Conservation (phyloP, 2,329 filamentous ascomycete species). For the Hawksworthiomyces lignivorus region DNA sequence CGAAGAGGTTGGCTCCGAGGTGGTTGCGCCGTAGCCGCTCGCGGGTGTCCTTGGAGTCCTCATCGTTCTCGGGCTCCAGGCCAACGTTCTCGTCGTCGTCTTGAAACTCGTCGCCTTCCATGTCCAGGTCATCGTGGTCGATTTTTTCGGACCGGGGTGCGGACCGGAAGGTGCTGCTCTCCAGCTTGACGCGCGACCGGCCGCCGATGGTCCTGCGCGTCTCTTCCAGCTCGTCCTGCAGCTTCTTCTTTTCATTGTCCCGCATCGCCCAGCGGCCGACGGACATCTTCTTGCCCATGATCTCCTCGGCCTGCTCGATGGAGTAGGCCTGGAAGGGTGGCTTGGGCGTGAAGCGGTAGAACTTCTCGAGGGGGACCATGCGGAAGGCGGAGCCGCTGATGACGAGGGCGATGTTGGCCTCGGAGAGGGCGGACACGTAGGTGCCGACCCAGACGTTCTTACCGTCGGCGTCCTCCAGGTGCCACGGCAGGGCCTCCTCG, state of each 20-base stretch:
- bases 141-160: conserved; percentile 56
- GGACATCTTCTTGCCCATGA: conserved; percentile 71
- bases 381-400: conserved; percentile 64
- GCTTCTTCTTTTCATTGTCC: conserved; percentile 51
- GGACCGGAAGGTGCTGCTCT: conserved; percentile 56
- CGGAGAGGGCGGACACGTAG: conserved; percentile 82
- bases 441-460: conserved; percentile 91
- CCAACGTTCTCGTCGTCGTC: conserved; percentile 77
- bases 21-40: conserved; percentile 72
- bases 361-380: conserved; percentile 90
- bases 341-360: conserved; percentile 81
- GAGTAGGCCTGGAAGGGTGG: conserved; percentile 70
- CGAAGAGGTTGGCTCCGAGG: conserved; percentile 79
- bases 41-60: conserved; percentile 66
- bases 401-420: conserved; percentile 73
- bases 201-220: conserved; percentile 45
- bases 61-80: conserved; percentile 72
- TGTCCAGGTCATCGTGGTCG: conserved; percentile 63
- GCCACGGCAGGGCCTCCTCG: conserved; percentile 93
- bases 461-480: conserved; percentile 91
- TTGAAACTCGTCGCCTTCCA: conserved; percentile 69
- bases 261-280: conserved; percentile 75
- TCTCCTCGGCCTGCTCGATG: conserved; percentile 77
- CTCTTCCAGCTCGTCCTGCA: conserved; percentile 54
- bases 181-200: conserved; percentile 56